A percentile compares a stretch with the other conserved stretches of the same genome.
Conservation (phyloP, 345 rosid species). For the Corchorus olitorius region DNA sequence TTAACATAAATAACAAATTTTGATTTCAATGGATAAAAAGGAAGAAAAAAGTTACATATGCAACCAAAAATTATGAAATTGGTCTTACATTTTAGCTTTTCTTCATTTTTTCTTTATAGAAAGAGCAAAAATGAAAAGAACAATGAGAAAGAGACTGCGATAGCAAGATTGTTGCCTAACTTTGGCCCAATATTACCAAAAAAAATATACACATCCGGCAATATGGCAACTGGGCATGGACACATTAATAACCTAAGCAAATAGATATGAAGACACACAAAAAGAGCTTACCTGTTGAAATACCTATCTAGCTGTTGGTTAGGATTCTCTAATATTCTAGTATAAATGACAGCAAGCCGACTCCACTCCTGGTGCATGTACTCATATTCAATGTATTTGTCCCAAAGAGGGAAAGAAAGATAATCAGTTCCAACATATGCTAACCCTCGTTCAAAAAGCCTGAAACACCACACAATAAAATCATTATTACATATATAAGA, state of each 20-base stretch:
- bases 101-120: too few relatives aligned
- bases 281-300: conserved; percentile 52
- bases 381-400: conserved; percentile 91
- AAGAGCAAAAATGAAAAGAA: too few relatives aligned
- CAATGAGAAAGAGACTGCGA: too few relatives aligned
- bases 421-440: conserved; percentile 92
- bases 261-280: neutral
- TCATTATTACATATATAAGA: conserved; percentile 25
- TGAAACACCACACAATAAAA: conserved; percentile 38
- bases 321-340: conserved; percentile 83
- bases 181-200: neutral
- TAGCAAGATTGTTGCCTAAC: too few relatives aligned
- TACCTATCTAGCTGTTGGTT: conserved; percentile 85
- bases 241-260: neutral
- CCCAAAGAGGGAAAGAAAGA: conserved; percentile 83
- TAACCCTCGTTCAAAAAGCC: conserved; percentile 92
- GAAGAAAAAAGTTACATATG: neutral
- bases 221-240: neutral
- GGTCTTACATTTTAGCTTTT: too few relatives aligned
- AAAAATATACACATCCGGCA: neutral
- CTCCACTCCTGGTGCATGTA: conserved; percentile 91
- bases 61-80: neutral
- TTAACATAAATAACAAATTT: neutral
- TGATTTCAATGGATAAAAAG: neutral
- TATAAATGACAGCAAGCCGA: conserved; percentile 73